phyloP scores from a whole-genome alignment of 1,284 basidiomycete genomes.

The Leccinum pallidistipes region DNA sequence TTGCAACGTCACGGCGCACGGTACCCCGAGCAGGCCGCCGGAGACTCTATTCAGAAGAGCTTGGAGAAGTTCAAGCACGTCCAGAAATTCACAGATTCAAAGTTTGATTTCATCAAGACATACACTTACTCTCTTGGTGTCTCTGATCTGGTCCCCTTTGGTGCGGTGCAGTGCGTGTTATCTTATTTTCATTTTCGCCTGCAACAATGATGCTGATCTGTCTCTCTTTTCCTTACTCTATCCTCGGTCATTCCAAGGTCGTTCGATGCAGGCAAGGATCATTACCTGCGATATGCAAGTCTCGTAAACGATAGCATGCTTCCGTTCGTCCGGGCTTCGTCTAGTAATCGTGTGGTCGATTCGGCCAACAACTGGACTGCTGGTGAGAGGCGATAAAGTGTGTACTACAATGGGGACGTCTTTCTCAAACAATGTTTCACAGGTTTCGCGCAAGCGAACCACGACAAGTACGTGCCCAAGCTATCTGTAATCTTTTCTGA shows the following conservation, averaged over 20 bases:
- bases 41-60: constrained; percentile 45
- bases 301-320: constrained; percentile 45
- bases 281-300: constrained; percentile 51
- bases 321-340: constrained; percentile 68
- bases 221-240: background rate
- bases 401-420: background rate
- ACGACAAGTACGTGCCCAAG: constrained; percentile 38
- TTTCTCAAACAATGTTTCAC: constrained; percentile 1
- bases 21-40: constrained; percentile 61
- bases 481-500: constrained; percentile 56
- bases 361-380: constrained; percentile 70
- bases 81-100: constrained; percentile 38
- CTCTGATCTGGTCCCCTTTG: constrained; percentile 66
- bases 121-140: constrained; percentile 58
- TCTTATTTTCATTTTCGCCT: background rate
- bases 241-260: constrained; percentile 39
- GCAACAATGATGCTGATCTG: background rate
- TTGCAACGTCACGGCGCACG: constrained; percentile 82
- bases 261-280: constrained; percentile 45
- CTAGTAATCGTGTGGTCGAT: constrained; percentile 62
- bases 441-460: constrained; percentile 55
- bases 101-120: constrained; percentile 56
- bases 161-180: constrained; percentile 62
- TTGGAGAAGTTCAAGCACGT: constrained; percentile 53
- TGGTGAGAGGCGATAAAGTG: constrained; percentile 40